Conservation (phyloP, 1,284 basidiomycete genomes). For the Phaffia rhodozyma region DNA sequence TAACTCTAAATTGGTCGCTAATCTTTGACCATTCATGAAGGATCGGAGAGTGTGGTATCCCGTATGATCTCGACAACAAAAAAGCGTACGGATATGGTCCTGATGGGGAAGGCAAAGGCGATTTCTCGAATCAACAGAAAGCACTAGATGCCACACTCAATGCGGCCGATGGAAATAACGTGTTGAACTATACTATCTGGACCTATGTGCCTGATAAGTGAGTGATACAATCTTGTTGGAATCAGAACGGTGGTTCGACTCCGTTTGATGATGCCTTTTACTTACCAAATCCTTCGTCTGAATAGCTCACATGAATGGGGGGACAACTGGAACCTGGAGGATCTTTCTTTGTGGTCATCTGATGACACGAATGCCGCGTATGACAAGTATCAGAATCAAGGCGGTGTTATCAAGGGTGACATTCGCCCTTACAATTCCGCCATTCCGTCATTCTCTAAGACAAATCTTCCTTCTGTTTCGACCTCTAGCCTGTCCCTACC, state of each 20-base stretch:
- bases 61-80: slow-evolving; percentile 81
- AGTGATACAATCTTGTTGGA: not conserved
- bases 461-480: not conserved
- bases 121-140: slow-evolving; percentile 65
- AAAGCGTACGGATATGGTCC: slow-evolving; percentile 72
- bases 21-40: not conserved
- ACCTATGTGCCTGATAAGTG: slow-evolving; percentile 60
- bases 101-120: slow-evolving; percentile 58
- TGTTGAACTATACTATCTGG: slow-evolving; percentile 79
- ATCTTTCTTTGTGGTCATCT: slow-evolving; percentile 73
- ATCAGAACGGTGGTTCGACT: not conserved
- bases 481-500: not conserved
- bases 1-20: not conserved
- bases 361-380: slow-evolving; percentile 49
- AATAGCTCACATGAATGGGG: slow-evolving; percentile 64
- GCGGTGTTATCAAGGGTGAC: not conserved
- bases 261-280: not conserved
- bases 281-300: not conserved
- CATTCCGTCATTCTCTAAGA: slow-evolving; percentile 7
- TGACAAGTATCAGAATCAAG: slow-evolving; percentile 8
- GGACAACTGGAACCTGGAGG: slow-evolving; percentile 94
- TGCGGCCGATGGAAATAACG: slow-evolving; percentile 72
- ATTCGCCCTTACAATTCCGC: not conserved
- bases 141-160: slow-evolving; percentile 88
- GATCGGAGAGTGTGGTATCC: slow-evolving; percentile 91